Evolutionary conservation across 176 grass and related monocot genomes (phyloP).

Genomic region (Ampelocalamus luodianensis): DNA sequence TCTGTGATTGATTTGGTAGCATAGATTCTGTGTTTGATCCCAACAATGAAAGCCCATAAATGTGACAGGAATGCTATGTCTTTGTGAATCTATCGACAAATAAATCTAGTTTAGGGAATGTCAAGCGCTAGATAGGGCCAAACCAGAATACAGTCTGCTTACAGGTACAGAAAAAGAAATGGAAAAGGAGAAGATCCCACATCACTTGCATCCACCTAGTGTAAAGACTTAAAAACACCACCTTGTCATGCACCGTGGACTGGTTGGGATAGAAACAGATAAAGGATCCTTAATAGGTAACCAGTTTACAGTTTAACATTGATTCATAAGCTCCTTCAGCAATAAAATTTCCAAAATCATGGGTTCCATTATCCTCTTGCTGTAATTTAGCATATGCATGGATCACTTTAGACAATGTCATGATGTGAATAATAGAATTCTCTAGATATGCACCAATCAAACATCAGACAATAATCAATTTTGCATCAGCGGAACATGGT

Average conservation of each 20-base stretch:
- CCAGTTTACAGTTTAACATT: conserved; percentile 2
- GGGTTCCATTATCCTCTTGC: conserved; percentile 3
- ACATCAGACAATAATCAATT: background rate
- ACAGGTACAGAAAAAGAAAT: background rate
- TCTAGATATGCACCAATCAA: conserved; percentile 20
- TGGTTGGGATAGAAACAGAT: conserved; percentile 7
- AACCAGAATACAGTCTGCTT: background rate
- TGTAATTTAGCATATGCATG: background rate
- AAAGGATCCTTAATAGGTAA: background rate
- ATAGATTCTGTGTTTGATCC: no score
- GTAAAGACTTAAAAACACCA: conserved; percentile 16
- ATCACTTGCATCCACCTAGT: background rate
- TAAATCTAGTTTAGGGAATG: background rate
- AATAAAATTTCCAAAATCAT: conserved; percentile 16
- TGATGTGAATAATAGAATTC: background rate
- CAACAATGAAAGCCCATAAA: background rate
- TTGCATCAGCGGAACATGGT: conserved; percentile 11
- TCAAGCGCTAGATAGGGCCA: background rate
- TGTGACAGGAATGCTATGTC: background rate
- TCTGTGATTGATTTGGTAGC: no score
- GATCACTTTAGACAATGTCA: background rate
- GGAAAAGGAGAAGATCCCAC: background rate
- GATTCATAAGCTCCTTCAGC: background rate
- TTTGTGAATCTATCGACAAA: conserved; percentile 25
- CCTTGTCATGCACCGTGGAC: background rate